A percentile compares a stretch with the other conserved stretches of the same genome.
Evolutionary conservation across 768 basidiomycete species (phyloP).

Genomic region (Pleurotus sapidus): DNA sequence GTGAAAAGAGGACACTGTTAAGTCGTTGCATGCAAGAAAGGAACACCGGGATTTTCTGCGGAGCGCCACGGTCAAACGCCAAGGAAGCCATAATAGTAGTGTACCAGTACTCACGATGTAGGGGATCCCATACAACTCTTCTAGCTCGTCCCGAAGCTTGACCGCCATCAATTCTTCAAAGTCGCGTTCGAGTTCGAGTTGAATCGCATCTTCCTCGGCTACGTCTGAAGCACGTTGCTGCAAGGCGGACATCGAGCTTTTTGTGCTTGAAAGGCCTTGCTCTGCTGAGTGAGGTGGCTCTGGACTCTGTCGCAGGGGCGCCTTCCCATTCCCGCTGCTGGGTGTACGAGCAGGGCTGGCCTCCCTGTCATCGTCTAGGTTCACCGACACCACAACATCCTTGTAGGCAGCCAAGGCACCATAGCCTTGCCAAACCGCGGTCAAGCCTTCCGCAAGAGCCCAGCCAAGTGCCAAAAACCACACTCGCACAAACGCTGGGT

Average conservation of each 20-base stretch:
- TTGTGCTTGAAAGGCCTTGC: background rate
- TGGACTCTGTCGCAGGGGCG: background rate
- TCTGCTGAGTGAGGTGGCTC: background rate
- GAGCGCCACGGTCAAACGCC: background rate
- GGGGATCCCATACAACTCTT: constrained; percentile 78
- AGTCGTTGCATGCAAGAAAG: constrained; percentile 75
- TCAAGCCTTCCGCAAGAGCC: constrained; percentile 66
- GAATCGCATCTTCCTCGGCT: constrained; percentile 14
- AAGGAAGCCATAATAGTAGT: too few species aligned
- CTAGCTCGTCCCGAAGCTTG: constrained; percentile 71
- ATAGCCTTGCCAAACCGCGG: constrained; percentile 70
- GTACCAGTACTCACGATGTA: constrained; percentile 54
- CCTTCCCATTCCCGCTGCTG: background rate
- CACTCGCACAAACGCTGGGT: constrained; percentile 58
- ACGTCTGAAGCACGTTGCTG: constrained; percentile 1
- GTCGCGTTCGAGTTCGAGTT: constrained; percentile 56
- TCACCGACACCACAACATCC: constrained; percentile 56
- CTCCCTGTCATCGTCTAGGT: constrained; percentile 20
- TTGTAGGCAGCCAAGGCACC: constrained; percentile 63
- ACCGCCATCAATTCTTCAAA: constrained; percentile 62
- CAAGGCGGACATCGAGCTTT: background rate
- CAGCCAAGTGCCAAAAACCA: constrained; percentile 82
- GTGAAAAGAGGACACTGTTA: constrained; percentile 66
- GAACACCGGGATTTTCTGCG: constrained; percentile 66
- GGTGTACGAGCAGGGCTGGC: background rate